Conservation (phyloP, 345 rosid species). For the Iberis pinnata region DNA sequence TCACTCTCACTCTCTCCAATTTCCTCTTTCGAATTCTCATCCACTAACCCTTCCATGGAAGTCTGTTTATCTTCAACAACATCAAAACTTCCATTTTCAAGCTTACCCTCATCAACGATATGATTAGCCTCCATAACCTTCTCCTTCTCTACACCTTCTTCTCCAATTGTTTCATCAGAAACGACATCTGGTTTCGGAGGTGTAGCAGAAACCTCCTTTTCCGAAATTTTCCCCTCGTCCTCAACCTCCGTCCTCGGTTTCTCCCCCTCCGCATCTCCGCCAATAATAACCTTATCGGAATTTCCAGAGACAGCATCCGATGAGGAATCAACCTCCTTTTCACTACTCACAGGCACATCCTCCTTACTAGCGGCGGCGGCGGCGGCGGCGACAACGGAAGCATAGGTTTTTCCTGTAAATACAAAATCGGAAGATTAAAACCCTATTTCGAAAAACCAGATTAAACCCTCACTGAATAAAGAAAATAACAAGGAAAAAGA, state of each 20-base stretch:
- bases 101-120: constrained; percentile 23
- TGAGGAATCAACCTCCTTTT: constrained; percentile 41
- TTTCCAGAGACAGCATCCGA: constrained; percentile 16
- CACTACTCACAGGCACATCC: constrained; percentile 44
- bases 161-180: constrained; percentile 22
- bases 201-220: constrained; percentile 11
- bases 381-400: constrained; percentile 33
- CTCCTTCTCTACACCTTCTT: constrained; percentile 20
- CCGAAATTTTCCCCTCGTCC: neutral
- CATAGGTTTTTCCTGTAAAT: constrained; percentile 21
- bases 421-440: constrained; percentile 11
- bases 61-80: constrained; percentile 33
- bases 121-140: constrained; percentile 19
- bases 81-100: constrained; percentile 28
- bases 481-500: constrained; percentile 5
- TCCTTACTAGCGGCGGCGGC: constrained; percentile 25
- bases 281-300: constrained; percentile 13
- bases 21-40: constrained; percentile 19
- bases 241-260: constrained; percentile 7
- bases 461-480: constrained; percentile 6
- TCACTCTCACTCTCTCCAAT: constrained; percentile 19
- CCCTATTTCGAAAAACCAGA: constrained; percentile 22
- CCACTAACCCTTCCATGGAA: constrained; percentile 21
- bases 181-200: constrained; percentile 25
- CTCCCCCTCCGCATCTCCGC: constrained; percentile 6